These are phyloP conservation scores for Micractinium conductrix DNA, from an alignment of 139 green algal genomes.

Conservation along the genomic window DNA sequence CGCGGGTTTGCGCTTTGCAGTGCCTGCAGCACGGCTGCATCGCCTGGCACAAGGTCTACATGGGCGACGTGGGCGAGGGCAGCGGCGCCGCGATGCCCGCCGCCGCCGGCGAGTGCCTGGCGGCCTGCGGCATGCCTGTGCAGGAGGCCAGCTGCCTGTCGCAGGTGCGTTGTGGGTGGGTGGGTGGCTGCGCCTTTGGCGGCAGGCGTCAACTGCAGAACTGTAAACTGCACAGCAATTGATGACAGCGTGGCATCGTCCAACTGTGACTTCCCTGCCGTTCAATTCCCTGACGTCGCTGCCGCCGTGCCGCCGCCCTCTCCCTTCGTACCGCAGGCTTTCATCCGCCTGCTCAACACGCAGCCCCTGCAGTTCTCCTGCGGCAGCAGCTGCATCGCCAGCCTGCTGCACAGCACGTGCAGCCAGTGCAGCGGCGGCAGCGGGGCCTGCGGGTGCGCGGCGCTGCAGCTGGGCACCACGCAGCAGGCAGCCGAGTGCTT, in stretches of 20 bases:
- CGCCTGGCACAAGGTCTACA: slow-evolving; percentile 30
- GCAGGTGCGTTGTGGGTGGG: background rate
- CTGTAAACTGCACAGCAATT: background rate
- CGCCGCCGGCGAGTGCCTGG: slow-evolving; percentile 3
- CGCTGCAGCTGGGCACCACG: background rate
- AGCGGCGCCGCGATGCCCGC: background rate
- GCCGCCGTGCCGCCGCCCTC: no score
- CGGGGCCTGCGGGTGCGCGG: background rate
- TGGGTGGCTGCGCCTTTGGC: background rate
- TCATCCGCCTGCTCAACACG: slow-evolving; percentile 23
- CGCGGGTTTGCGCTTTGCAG: slow-evolving; percentile 2
- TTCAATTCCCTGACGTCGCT: background rate
- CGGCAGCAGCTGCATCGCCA: slow-evolving; percentile 20
- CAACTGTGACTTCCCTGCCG: background rate
- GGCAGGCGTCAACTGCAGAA: background rate
- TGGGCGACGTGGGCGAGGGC: background rate
- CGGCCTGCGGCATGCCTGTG: slow-evolving; percentile 8
- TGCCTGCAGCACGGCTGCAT: slow-evolving; percentile 33
- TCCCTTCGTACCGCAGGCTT: background rate
- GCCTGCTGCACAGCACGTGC: slow-evolving; percentile 25
- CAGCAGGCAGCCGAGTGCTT: background rate
- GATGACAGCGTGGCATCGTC: no score
- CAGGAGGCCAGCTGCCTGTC: slow-evolving; percentile 20
- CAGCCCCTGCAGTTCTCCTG: slow-evolving; percentile 23
- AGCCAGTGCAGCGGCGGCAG: slow-evolving; percentile 20